phyloP scores from a whole-genome alignment of 768 basidiomycete genomes.

The Pleurotus tuoliensis region DNA sequence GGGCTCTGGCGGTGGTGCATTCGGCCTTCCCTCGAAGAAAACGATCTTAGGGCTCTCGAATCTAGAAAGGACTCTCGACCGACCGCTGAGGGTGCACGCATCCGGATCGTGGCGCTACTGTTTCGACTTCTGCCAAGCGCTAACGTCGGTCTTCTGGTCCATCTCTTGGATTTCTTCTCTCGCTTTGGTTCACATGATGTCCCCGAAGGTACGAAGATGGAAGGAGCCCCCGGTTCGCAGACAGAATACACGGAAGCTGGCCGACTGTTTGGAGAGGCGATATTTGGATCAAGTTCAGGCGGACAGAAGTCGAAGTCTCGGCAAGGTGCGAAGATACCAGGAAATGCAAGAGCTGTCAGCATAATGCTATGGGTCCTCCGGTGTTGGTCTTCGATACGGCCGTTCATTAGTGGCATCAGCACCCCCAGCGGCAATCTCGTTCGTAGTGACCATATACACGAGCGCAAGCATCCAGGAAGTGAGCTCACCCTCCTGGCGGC shows the following conservation, averaged over 20 bases:
- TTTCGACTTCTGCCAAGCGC: constrained; percentile 41
- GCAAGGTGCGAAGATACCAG: neutral
- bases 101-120: constrained; percentile 29
- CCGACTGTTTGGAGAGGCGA: neutral
- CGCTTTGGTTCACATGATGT: neutral
- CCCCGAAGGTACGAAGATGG: neutral
- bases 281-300: neutral
- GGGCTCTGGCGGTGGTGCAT: constrained; percentile 34
- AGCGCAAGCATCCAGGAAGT: too few relatives aligned
- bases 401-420: neutral
- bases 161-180: constrained; percentile 38
- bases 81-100: constrained; percentile 12
- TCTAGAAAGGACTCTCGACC: constrained; percentile 6
- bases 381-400: neutral
- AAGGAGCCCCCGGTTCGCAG: neutral
- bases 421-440: too few relatives aligned
- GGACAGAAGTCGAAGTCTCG: neutral
- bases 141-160: constrained; percentile 38
- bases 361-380: constrained; percentile 1
- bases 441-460: too few relatives aligned
- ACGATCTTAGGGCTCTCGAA: neutral
- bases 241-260: constrained; percentile 1
- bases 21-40: constrained; percentile 14
- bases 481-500: too few relatives aligned
- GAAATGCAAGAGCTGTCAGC: constrained; percentile 5